Base-by-base conservation (phyloP, 345 rosid species). In the Gossypium raimondii region DNA sequence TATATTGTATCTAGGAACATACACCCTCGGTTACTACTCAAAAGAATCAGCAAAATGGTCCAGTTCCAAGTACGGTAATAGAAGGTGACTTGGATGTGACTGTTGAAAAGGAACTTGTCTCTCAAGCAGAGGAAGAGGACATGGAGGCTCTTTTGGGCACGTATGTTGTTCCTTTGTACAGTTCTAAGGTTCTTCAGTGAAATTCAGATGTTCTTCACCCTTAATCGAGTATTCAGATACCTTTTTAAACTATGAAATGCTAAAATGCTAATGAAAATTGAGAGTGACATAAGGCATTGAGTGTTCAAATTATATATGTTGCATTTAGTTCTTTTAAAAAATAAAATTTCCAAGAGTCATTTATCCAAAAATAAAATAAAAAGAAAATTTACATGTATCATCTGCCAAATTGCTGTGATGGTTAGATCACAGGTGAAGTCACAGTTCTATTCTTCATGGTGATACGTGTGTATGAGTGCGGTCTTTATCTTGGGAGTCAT, bases 71-170 rank as follows among this genome's bases (percentile, higher is more conserved):
- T 84, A 22, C 85, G 62, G 87, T 80, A 65, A 74, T 86, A 70
- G 94, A 89, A 87, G 85, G 80, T 76, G 97, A 91, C 68, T 70
- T 92, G 85, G 87, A 92, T 82, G 98, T 96, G 74, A 93, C 89
- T 77, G 94, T 96, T 82, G 99, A 96, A 82, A 91, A 80, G 72
- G 99, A 92, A 74, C 87, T 96, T 47, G 99, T 96, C 76, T 93
- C 97, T 69, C 99, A 95, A 83, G 99, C 91, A 0, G 98, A 95
- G 86, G 67, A 62, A 34, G 67, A 62, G 43, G 99, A 96, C 77
- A 91, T 93, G 95, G 99, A 95, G 85, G 97, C 97, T 79, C 96
- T 95, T 69, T 82, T 95, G 77, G 97, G 92, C 83, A 93, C 94
- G 98, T 93, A 88, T 67, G 97, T 87, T 65, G 67, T 82, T 75